Evolutionary conservation across 306 rosid genomes (phyloP).

Genomic region (Acacia crassicarpa): DNA sequence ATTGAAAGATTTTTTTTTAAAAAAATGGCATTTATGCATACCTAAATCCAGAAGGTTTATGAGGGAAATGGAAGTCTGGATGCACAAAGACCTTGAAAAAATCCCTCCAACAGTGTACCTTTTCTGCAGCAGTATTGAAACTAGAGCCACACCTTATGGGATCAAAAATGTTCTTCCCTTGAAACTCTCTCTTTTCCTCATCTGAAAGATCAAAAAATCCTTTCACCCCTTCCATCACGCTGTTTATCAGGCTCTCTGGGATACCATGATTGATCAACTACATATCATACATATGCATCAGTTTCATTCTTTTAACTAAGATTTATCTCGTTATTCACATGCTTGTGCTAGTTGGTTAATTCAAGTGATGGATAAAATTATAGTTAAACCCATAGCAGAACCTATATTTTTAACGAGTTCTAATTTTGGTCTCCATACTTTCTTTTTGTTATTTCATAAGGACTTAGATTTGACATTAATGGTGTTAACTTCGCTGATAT

Average conservation of each 20-base stretch:
- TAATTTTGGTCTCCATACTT: no score
- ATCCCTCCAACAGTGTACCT: slow-evolving; percentile 37
- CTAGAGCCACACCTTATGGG: neutral
- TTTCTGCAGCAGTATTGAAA: neutral
- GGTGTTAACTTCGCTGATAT: no score
- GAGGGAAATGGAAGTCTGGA: slow-evolving; percentile 44
- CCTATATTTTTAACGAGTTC: no score
- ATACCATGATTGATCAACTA: neutral
- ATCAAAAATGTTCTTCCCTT: neutral
- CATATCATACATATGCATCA: neutral
- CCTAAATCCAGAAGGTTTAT: slow-evolving; percentile 43
- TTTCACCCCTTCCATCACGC: slow-evolving; percentile 4
- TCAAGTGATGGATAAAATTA: no score
- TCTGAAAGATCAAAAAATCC: neutral
- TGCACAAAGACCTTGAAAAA: slow-evolving; percentile 39
- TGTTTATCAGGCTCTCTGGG: neutral
- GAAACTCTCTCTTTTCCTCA: neutral
- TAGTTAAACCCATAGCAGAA: neutral
- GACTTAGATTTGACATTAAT: no score
- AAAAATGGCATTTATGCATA: neutral
- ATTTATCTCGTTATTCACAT: neutral
- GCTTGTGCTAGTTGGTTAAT: neutral
- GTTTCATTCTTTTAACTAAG: neutral
- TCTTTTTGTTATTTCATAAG: no score
- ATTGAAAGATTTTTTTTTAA: no score